Evolutionary conservation across 1,284 basidiomycete genomes (phyloP), one percentile per base, ranked within the genome.

Genomic region (Termitomyces sp.): DNA sequence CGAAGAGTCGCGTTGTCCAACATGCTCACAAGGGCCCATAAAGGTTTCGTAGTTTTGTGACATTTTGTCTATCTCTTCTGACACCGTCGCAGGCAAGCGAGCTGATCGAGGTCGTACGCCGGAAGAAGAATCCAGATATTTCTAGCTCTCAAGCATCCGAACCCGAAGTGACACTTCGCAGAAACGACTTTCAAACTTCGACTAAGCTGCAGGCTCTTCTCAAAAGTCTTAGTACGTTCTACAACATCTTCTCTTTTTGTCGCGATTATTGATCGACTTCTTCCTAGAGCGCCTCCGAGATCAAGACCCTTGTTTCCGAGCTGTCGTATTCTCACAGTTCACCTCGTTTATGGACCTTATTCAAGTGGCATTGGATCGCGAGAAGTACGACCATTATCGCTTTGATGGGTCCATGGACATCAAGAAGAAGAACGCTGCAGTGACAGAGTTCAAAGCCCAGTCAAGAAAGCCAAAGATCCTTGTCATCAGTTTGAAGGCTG

Each of bases 371-470:
- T 72, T 97, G 55, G 78, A 86, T 39, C 83, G 89, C 40, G 89
- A 93, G 62, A 74, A 76, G 2, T 79, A 93, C 58, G 72, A 81
- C 30, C 90, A 84, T 69, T 84, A 85, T 60, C 81, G 93, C n/a
- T 90, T 98, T 56, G 96, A 99, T 67, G 96, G 96, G 1, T 83
- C 89, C 0, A 96, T 97, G 86, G 87, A 88, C 60, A 79, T 97
- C 59, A 90, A 88, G 67, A 88, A 90, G 65, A 81, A 93, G 40
- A 86, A 81, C 34, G 78, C 77, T 5, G 85, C 91, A 0, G 78
- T 99, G 46, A 73, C 83, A 59, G 81, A 81, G 56, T 95, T 94
- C 74, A 88, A 83, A 61, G 70, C 77, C 30, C 70, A 79, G 3
- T 83, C 81, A 1, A 72, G 78, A 38, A 84, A 82, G 57, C 84